Conservation (phyloP, 192 early-diverging fungal species). For the Thoreauomyces humboldtii region DNA sequence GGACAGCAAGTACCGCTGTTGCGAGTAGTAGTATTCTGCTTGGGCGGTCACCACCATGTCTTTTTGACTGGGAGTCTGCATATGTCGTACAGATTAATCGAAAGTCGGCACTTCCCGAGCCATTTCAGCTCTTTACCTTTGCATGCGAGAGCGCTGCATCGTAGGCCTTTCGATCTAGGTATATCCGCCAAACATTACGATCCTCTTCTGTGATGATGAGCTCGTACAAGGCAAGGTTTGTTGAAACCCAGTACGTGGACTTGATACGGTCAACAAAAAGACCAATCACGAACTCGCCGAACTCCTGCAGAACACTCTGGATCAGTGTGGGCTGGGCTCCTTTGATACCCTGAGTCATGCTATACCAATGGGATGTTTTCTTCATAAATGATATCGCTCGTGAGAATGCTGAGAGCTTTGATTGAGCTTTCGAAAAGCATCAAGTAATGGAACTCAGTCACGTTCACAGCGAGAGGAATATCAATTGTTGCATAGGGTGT, state of each 20-base stretch:
- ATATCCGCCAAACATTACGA: slow-evolving; percentile 91
- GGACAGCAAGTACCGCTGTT: slow-evolving; percentile 67
- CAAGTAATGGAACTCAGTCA: slow-evolving; percentile 89
- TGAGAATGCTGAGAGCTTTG: slow-evolving; percentile 76
- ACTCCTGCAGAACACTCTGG: slow-evolving; percentile 45
- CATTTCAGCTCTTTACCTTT: slow-evolving; percentile 54
- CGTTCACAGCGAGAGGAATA: slow-evolving; percentile 70
- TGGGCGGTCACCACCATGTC: slow-evolving; percentile 80
- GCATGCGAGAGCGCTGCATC: slow-evolving; percentile 78
- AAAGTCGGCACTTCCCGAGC: not conserved
- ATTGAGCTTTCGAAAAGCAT: slow-evolving; percentile 77
- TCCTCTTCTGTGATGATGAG: slow-evolving; percentile 90
- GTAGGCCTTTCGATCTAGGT: slow-evolving; percentile 76
- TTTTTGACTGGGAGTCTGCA: slow-evolving; percentile 36
- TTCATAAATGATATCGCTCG: slow-evolving; percentile 79
- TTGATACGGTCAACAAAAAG: slow-evolving; percentile 74
- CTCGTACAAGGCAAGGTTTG: slow-evolving; percentile 80
- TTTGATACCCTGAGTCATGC: not conserved
- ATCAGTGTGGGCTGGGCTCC: not conserved
- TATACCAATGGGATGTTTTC: slow-evolving; percentile 70
- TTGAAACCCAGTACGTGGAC: slow-evolving; percentile 90
- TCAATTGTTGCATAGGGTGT: slow-evolving; percentile 30
- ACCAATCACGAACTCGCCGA: slow-evolving; percentile 61
- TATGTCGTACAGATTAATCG: too few species aligned
- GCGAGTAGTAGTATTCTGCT: slow-evolving; percentile 81